Conservation (phyloP, 2,329 filamentous ascomycete genomes). For the Penicillium frequentans region DNA sequence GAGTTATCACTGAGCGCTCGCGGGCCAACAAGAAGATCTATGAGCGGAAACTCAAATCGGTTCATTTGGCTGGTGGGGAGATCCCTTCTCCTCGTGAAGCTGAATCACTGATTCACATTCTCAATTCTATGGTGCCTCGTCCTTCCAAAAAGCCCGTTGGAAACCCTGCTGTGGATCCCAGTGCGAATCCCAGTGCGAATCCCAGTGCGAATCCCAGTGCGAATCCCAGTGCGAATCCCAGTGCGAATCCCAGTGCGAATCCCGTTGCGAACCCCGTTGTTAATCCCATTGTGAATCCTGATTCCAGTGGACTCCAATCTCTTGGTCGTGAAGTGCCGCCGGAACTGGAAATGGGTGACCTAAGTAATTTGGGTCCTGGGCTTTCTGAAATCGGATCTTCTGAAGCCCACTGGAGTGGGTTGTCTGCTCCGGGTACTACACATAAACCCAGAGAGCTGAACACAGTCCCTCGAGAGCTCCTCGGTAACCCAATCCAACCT, state of each 20-base stretch:
- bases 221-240: too few species aligned
- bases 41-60: conserved; percentile 73
- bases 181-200: neutral
- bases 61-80: conserved; percentile 74
- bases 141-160: neutral
- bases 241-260: neutral
- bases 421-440: neutral
- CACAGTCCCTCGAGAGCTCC: neutral
- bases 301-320: neutral
- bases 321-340: neutral
- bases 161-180: neutral
- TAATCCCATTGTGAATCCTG: neutral
- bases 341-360: neutral
- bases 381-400: neutral
- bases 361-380: neutral
- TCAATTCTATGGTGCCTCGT: conserved; percentile 60
- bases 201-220: too few species aligned
- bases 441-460: neutral
- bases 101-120: conserved; percentile 75
- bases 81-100: conserved; percentile 76
- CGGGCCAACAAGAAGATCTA: conserved; percentile 97
- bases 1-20: conserved; percentile 83
- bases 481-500: neutral
- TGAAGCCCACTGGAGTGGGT: neutral
- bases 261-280: too few species aligned